Percentiles rank a stretch among this genome's conserved stretches.
Conservation (phyloP, 805 yeast genomes). For the Zygotorulaspora chibaensis region DNA sequence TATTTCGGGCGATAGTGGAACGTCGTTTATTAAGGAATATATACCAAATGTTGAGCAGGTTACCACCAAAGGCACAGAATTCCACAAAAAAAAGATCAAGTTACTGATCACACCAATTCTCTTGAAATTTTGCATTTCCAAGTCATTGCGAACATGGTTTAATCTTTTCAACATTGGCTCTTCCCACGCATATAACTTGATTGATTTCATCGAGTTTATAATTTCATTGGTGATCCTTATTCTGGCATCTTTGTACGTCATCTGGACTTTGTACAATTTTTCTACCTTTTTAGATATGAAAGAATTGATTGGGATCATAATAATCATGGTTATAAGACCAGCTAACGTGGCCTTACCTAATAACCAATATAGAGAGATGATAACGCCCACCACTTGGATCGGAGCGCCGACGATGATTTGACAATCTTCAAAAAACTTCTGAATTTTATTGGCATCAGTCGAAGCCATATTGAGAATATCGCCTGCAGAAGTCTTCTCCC, state of each 20-base stretch:
- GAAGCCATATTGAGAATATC: slow-evolving; percentile 76
- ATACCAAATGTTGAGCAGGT: slow-evolving; percentile 57
- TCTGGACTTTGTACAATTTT: slow-evolving; percentile 47
- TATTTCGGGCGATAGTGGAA: slow-evolving; percentile 60
- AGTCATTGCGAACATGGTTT: slow-evolving; percentile 50
- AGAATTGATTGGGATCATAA: slow-evolving; percentile 58
- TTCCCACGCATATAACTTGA: slow-evolving; percentile 70
- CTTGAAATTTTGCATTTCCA: slow-evolving; percentile 50
- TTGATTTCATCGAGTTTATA: slow-evolving; percentile 54
- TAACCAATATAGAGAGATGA: slow-evolving; percentile 50
- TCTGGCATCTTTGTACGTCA: slow-evolving; percentile 60
- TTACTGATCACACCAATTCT: slow-evolving; percentile 48
- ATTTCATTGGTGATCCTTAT: slow-evolving; percentile 57
- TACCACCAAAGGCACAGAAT: slow-evolving; percentile 59
- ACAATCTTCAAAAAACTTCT: slow-evolving; percentile 51
- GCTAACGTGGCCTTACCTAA: slow-evolving; percentile 57
- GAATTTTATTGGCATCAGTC: slow-evolving; percentile 67
- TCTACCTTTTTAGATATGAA: slow-evolving; percentile 44
- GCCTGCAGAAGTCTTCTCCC: slow-evolving; percentile 60
- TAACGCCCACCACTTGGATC: slow-evolving; percentile 48
- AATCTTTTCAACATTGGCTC: slow-evolving; percentile 54
- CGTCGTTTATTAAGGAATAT: slow-evolving; percentile 43
- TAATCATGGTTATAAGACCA: slow-evolving; percentile 48
- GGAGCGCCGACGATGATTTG: slow-evolving; percentile 59
- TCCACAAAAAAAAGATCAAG: slow-evolving; percentile 53